Evolutionary conservation across 345 rosid species (phyloP), one percentile per base, ranked within the genome.

Genomic region (Eucalyptus melliodora): DNA sequence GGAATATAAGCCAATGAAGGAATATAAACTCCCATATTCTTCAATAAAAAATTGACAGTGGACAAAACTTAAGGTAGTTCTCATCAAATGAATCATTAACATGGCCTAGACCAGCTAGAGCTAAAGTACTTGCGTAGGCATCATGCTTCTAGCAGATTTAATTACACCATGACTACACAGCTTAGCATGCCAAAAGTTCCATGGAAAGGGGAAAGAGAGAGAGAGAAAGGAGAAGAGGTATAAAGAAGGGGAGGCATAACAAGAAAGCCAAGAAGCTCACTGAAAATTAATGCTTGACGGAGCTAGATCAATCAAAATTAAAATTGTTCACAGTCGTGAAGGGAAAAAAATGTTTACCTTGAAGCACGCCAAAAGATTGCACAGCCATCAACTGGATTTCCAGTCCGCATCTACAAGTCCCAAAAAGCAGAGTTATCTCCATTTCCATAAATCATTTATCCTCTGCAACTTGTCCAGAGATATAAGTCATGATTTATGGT

Each of bases 351-450:
- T 16, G 60, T 72, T 77, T 87, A 96, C 99, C 97, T 96, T 53
- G 97, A 95, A 34, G 95, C 90, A 92, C 93, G 95, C 99, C 99
- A 97, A 94, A 97, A 97, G 89, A 97, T 91, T 88, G 99, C 99
- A 95, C 99, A 97, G 50, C 99, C 98, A 91, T 97, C 99, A 92
- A 97, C 87, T 40, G 99, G 97, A 86, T 91, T 93, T 87, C 99
- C 98, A 56, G 99, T 97, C 89, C 99, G 95, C 99, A 97, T 97
- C 99, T 97, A 93, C 90, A 91, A 87, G 90, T 72, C 37, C 45
- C 7, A 11, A 72, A 72, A 37, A 34, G 45, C 8, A 4, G 45
- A 72, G 45, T 72, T 37, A 19, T 37, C 26, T 37, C 44, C 24
- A 16, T 69, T 69, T 69, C 82, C 82, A 69, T 5, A 69, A 34